These are phyloP conservation scores for Trichoderma sp. DNA, from an alignment of 2,329 filamentous ascomycete species.

Conservation along the genomic window DNA sequence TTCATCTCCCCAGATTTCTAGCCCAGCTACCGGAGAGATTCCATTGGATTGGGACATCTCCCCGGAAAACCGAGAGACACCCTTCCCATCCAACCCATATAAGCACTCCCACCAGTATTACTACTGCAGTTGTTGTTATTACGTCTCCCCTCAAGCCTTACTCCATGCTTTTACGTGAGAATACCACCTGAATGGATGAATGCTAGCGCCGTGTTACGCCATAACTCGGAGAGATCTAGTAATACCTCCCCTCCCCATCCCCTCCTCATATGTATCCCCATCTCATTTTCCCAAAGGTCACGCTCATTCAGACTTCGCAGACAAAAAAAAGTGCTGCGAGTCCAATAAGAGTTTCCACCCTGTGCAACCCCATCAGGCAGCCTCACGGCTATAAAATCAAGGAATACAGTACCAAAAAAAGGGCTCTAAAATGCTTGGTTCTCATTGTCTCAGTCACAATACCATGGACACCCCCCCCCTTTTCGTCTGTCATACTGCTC, in stretches of 20 bases:
- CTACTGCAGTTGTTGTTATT: too few relatives aligned
- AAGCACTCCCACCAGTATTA: too few relatives aligned
- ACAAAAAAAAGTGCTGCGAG: too few relatives aligned
- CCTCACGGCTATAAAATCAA: background rate
- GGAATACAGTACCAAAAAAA: background rate
- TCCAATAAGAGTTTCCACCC: background rate
- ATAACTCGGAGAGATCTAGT: background rate
- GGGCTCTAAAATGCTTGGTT: background rate
- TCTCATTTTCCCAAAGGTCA: background rate
- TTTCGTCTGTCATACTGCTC: background rate
- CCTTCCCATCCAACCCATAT: background rate
- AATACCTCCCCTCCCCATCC: background rate
- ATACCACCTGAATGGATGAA: background rate
- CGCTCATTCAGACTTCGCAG: background rate
- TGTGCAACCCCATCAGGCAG: background rate
- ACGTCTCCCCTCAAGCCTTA: background rate
- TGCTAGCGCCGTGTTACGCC: background rate
- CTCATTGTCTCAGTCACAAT: background rate
- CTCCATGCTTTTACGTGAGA: background rate
- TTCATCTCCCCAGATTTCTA: too few relatives aligned
- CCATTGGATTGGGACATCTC: background rate
- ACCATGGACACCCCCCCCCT: background rate
- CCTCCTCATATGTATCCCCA: background rate
- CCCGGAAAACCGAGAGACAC: background rate
- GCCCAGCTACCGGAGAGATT: accelerated